Conservation (phyloP, 2,329 filamentous ascomycete species). For the Fusarium incarnatum region DNA sequence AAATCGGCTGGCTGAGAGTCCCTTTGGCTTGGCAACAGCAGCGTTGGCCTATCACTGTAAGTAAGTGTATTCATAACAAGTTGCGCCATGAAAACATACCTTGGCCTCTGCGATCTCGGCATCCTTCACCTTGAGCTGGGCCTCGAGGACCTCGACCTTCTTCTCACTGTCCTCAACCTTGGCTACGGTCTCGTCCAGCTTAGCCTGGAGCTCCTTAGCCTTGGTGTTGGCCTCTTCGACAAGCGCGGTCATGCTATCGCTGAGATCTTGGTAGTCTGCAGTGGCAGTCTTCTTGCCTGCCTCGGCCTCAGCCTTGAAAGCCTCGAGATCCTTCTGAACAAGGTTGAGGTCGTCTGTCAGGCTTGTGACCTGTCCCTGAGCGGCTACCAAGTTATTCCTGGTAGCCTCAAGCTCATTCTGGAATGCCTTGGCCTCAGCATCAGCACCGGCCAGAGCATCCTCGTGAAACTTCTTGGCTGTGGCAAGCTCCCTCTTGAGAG, state of each 20-base stretch:
- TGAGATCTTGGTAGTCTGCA: constrained; percentile 72
- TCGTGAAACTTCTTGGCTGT: constrained; percentile 61
- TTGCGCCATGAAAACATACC: constrained; percentile 53
- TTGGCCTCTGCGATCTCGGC: constrained; percentile 72
- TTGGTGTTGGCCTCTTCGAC: constrained; percentile 69
- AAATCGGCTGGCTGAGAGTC: constrained; percentile 66
- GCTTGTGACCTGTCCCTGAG: constrained; percentile 50
- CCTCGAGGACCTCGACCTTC: constrained; percentile 63
- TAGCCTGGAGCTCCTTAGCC: constrained; percentile 63
- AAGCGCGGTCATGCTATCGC: constrained; percentile 70
- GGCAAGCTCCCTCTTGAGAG: constrained; percentile 63
- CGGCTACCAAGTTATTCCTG: constrained; percentile 51
- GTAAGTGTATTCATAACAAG: background rate
- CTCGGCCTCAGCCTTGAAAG: constrained; percentile 62
- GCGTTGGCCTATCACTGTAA: constrained; percentile 57
- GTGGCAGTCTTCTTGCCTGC: constrained; percentile 66
- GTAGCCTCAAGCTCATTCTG: constrained; percentile 53
- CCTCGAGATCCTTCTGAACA: constrained; percentile 65
- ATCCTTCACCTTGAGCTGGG: constrained; percentile 71
- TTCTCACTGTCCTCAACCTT: constrained; percentile 61
- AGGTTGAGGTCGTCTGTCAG: constrained; percentile 59
- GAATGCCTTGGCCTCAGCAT: constrained; percentile 51
- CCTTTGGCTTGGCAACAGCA: constrained; percentile 58
- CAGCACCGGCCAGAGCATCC: constrained; percentile 53
- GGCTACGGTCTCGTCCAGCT: constrained; percentile 58